Base-by-base conservation (phyloP, 2,329 filamentous ascomycete genomes). In the Xylaria sp. region DNA sequence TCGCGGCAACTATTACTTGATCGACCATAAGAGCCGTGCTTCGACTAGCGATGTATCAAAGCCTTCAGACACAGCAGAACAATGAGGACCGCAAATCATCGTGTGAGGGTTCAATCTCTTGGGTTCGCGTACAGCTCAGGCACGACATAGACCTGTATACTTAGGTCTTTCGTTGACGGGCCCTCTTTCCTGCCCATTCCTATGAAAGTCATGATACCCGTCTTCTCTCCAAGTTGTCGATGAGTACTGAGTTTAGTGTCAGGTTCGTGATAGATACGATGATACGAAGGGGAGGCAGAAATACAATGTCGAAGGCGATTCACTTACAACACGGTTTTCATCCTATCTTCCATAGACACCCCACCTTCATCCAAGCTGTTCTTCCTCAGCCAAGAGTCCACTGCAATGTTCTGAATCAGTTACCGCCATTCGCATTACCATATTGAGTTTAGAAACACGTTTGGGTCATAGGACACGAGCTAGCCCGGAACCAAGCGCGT, bases 321-420 rank as follows among this genome's bases (percentile, higher is more conserved):
- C 13, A 55, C 31, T 55, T 55, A 23, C 52, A 55, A 39, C 18
- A 55, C 52, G 18, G 18, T 36, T n/a, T 36, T 39, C 12, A 55
- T 4, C 31, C 52, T 33, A 7, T 36, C 13, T 31, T 55, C 51
- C 51, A 55, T 55, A 36, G 18, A 13, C 18, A 23, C 31, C 8
- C 52, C 31, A n/a, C 52, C 31, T 20, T 39, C 31, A 23, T 55
- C 39, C 31, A 55, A 39, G 28, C 31, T 18, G 18, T 36, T 23
- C 31, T 36, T 36, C 9, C 9, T 20, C 5, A 39, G 18, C 52
- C 52, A 55, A 31, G 31, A 18, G n/a, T 55, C 31, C 52, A 36
- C 52, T 55, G 9, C 9, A 20, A 39, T 5, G 6, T 36, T 20
- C 8, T n/a, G 9, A 33, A 12, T 36, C 31, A 55, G 52, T 12